A percentile compares a stretch with the other conserved stretches of the same genome.
Conservation (phyloP, 345 rosid species). For the Rhodomyrtus tomentosa region DNA sequence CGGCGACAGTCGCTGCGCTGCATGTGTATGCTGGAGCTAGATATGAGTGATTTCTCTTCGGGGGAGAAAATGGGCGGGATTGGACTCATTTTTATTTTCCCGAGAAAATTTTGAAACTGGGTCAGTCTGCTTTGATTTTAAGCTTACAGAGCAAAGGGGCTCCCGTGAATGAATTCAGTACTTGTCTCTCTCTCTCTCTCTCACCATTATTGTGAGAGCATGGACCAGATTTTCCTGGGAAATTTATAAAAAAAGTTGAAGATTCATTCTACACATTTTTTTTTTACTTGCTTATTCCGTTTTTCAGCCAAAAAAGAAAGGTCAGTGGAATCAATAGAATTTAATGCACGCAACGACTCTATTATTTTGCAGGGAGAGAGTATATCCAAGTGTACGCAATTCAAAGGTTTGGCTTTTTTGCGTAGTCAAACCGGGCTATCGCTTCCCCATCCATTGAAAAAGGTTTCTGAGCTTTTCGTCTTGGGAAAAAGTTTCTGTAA, state of each 20-base stretch:
- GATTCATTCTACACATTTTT: neutral
- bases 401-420: neutral
- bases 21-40: neutral
- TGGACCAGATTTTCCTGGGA: neutral
- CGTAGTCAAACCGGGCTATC: neutral
- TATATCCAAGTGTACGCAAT: neutral
- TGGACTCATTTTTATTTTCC: neutral
- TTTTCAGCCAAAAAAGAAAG: neutral
- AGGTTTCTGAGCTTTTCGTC: neutral
- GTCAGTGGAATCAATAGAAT: neutral
- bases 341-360: neutral
- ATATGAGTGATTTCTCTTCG: neutral
- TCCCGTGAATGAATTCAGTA: neutral
- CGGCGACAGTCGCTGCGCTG: neutral
- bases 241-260: neutral
- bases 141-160: neutral
- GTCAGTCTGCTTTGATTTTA: neutral
- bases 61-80: constrained; percentile 7
- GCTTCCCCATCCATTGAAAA: neutral
- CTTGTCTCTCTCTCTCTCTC: neutral
- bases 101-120: neutral
- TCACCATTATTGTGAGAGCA: neutral
- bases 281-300: neutral
- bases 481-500: neutral
- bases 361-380: neutral